Evolutionary conservation across 306 rosid genomes (phyloP).

Genomic region (Cajanus cajan): DNA sequence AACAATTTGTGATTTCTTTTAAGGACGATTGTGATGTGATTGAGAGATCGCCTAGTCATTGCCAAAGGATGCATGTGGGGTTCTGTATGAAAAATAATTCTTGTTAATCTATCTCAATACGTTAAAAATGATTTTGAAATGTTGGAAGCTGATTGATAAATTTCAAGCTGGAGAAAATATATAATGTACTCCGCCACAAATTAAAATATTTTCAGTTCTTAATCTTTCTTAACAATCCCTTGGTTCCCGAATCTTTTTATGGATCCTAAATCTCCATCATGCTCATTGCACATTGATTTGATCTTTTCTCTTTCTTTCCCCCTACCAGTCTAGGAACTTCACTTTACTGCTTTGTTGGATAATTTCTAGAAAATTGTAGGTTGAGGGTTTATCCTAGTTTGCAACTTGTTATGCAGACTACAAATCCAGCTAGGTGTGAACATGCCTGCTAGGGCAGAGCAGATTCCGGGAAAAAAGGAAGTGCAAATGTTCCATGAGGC

Average conservation of each 20-base stretch:
- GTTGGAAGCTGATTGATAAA: background rate
- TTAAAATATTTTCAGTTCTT: background rate
- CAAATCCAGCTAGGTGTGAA: conserved; percentile 99
- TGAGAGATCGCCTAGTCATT: conserved; percentile 8
- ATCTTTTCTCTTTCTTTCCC: background rate
- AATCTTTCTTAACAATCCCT: background rate
- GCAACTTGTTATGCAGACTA: conserved; percentile 50
- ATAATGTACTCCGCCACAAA: background rate
- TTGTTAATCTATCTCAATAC: background rate
- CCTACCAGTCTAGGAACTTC: background rate
- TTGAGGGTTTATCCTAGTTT: background rate
- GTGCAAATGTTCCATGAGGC: conserved; percentile 64
- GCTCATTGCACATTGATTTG: background rate
- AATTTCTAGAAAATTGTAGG: conserved; percentile 1
- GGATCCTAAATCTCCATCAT: background rate
- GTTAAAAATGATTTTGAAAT: background rate
- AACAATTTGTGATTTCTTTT: conserved; percentile 9
- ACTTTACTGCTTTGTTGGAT: background rate
- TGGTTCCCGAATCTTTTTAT: background rate
- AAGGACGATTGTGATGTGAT: background rate
- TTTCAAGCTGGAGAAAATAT: conserved; percentile 10
- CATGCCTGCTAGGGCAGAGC: conserved; percentile 99
- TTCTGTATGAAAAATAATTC: background rate
- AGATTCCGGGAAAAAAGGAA: conserved; percentile 63
- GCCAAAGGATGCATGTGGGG: background rate